Conservation (phyloP, 306 rosid species). For the Gynostemma pentaphyllum region DNA sequence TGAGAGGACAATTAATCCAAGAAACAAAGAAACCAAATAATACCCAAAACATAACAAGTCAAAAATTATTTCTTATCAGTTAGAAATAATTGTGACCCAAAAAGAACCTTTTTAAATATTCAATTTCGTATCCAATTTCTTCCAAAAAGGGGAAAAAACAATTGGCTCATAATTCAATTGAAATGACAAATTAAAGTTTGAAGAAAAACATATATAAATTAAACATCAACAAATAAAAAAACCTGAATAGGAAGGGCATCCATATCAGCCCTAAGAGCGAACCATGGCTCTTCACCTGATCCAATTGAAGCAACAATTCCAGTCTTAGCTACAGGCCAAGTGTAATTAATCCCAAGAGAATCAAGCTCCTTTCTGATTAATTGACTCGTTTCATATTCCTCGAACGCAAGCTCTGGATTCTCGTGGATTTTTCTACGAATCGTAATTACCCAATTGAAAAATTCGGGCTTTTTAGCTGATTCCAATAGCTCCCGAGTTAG, state of each 20-base stretch:
- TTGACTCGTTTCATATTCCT: conserved; percentile 36
- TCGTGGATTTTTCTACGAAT: conserved; percentile 44
- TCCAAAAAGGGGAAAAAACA: neutral
- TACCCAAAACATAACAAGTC: neutral
- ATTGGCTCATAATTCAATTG: neutral
- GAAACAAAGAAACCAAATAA: neutral
- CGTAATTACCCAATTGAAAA: conserved; percentile 26
- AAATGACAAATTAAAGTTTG: neutral
- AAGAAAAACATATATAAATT: neutral
- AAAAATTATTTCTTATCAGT: neutral
- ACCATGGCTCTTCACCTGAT: conserved; percentile 34
- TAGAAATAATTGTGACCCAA: neutral
- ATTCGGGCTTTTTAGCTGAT: conserved; percentile 29
- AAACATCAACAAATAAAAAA: neutral
- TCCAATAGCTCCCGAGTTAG: conserved; percentile 28
- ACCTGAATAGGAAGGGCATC: conserved; percentile 48
- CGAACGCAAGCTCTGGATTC: conserved; percentile 50
- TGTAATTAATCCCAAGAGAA: conserved; percentile 26
- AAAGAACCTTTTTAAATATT: neutral
- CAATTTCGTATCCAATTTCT: neutral
- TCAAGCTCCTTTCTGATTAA: conserved; percentile 43
- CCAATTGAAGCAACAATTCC: conserved; percentile 45
- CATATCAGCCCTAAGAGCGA: conserved; percentile 56
- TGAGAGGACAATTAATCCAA: neutral
- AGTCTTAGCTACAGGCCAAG: conserved; percentile 44